phyloP scores from a whole-genome alignment of 2,329 filamentous ascomycete species.

The Neonectria hederae region DNA sequence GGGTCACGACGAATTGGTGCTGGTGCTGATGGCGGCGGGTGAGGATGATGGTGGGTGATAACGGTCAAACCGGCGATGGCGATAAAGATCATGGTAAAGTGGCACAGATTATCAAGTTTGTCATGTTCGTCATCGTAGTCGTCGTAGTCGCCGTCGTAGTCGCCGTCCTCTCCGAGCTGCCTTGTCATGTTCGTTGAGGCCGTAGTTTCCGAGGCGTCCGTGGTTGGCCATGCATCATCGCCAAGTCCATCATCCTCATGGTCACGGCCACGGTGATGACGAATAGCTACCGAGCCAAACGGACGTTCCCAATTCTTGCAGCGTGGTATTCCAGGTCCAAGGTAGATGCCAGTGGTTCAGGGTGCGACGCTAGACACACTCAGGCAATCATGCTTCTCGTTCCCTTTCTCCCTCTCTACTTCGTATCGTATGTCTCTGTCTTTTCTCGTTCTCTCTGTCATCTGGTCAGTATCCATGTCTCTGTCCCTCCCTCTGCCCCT shows the following conservation, averaged over 20 bases:
- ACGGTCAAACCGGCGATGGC: slow-evolving; percentile 25
- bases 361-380: not conserved
- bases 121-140: not conserved
- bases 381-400: not conserved
- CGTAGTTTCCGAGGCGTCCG: not conserved
- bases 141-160: not conserved
- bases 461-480: not conserved
- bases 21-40: slow-evolving; percentile 14
- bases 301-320: slow-evolving; percentile 9
- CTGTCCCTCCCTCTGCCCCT: not conserved
- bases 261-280: slow-evolving; percentile 15
- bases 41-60: slow-evolving; percentile 17
- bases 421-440: not conserved
- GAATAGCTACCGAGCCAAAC: not conserved
- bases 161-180: not conserved
- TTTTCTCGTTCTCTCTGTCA: not conserved
- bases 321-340: slow-evolving; percentile 8
- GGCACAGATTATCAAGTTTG: not conserved
- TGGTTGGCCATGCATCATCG: not conserved
- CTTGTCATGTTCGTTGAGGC: not conserved
- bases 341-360: slow-evolving; percentile 14
- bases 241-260: not conserved
- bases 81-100: slow-evolving; percentile 12
- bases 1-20: not conserved
- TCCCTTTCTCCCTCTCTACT: not conserved